Evolutionary conservation across 2,329 filamentous ascomycete genomes (phyloP), one percentile per base, ranked within the genome.

Genomic region (Monosporascus sp.): DNA sequence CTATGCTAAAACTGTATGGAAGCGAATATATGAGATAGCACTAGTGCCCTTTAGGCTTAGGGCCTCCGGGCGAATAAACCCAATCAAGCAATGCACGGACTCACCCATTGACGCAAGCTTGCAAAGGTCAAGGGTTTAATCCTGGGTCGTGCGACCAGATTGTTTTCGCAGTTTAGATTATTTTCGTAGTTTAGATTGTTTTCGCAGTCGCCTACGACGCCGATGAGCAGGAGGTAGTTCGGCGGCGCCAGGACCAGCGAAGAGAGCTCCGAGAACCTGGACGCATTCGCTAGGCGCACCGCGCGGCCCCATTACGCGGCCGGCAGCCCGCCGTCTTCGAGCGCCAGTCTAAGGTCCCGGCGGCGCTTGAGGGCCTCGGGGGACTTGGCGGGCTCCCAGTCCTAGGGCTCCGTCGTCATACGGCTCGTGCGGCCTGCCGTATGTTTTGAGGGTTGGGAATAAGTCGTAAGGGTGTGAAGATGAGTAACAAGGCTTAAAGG

Each of bases 181-280:
- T n/a, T n/a, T n/a, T n/a, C n/a, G n/a, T n/a, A n/a, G n/a, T n/a
- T n/a, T n/a, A n/a, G n/a, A n/a, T n/a, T n/a, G n/a, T n/a, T n/a
- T n/a, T n/a, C n/a, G n/a, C n/a, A n/a, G n/a, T n/a, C 79, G 17
- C 79, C 80, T 0, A 80, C 77, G n/a, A 82, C 79, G 26, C 73
- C 78, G 7, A 73, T 71, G 45, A 80, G 76, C 47, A 17, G 59
- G 69, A 11, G 66, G 61, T 17, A 68, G 70, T n/a, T 70, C 63
- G n/a, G 48, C n/a, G n/a, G n/a, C 61, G 69, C 59, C 55, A 53
- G 56, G 4, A 59, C 57, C 36, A 64, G 59, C 48, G 54, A 41
- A 9, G 56, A 52, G 24, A 66, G 57, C 45, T 69, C 63, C 49
- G 68, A 65, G 8, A 76, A 71, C 55, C 61, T 62, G 45, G 68